These are phyloP conservation scores for Acacia confusa DNA, from an alignment of 306 rosid genomes.

Conservation along the genomic window DNA sequence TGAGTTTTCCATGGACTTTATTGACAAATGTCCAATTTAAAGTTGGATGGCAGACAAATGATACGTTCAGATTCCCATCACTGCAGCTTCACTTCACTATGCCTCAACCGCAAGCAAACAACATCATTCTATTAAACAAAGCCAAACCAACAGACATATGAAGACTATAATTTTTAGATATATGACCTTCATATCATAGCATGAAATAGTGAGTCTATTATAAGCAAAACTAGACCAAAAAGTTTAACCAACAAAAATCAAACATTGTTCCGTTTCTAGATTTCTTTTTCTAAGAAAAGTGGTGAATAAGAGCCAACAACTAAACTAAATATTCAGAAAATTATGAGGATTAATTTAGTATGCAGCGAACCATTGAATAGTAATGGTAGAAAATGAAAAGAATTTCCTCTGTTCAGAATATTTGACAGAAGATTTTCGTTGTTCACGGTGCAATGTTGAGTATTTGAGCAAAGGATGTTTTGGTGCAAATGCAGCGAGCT, in stretches of 20 bases:
- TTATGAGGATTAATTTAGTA: too few species aligned
- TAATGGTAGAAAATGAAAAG: background rate
- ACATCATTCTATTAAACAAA: background rate
- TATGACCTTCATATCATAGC: background rate
- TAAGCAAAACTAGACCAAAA: background rate
- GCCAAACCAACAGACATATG: background rate
- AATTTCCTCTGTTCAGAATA: background rate
- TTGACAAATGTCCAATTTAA: background rate
- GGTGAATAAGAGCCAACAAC: background rate
- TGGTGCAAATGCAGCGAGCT: too few species aligned
- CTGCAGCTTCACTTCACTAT: background rate
- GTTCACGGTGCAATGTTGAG: background rate
- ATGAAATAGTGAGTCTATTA: background rate
- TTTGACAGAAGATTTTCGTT: background rate
- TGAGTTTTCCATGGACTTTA: slow-evolving; percentile 4
- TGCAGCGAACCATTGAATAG: background rate
- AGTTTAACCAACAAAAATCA: background rate
- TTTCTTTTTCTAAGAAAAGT: background rate
- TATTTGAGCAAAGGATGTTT: too few species aligned
- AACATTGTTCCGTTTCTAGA: background rate
- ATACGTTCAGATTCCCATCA: background rate
- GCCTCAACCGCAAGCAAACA: background rate
- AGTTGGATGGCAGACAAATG: background rate
- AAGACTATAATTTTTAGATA: background rate
- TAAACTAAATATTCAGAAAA: background rate